phyloP scores from a whole-genome alignment of 805 yeast species.

The Trichomonascus vanleenenianus region DNA sequence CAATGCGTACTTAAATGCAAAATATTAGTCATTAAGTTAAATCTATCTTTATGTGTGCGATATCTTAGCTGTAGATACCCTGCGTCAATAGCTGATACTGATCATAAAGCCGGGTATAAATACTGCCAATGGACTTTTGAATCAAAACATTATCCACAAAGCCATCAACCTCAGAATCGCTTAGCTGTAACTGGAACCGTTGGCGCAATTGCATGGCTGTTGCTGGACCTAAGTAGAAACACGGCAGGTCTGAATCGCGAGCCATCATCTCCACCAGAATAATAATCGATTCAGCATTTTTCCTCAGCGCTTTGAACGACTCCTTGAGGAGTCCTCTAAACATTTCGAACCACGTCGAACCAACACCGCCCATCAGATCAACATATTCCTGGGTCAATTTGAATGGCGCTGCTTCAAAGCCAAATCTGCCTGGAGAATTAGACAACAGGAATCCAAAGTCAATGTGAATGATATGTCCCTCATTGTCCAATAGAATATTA shows the following conservation, averaged over 20 bases:
- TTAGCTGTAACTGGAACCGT: conserved; percentile 64
- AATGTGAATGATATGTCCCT: conserved; percentile 85
- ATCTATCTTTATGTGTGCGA: background rate
- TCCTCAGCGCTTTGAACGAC: conserved; percentile 68
- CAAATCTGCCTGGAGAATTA: conserved; percentile 94
- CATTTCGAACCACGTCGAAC: conserved; percentile 48
- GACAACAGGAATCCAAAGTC: conserved; percentile 92
- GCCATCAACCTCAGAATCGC: conserved; percentile 61
- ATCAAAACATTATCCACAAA: conserved; percentile 75
- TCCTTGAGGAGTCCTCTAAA: conserved; percentile 60
- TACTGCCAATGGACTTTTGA: conserved; percentile 75
- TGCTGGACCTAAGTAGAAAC: conserved; percentile 81
- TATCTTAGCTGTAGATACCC: conserved; percentile 58
- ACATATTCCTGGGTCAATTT: conserved; percentile 85
- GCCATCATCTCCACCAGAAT: conserved; percentile 91
- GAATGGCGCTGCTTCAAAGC: conserved; percentile 97
- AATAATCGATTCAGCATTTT: conserved; percentile 64
- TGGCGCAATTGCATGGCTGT: conserved; percentile 75
- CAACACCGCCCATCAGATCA: conserved; percentile 76
- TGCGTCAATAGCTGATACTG: conserved; percentile 93
- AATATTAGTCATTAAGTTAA: background rate
- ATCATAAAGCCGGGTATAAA: conserved; percentile 87
- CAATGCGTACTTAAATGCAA: background rate
- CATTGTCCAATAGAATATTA: conserved; percentile 90
- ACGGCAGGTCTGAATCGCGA: conserved; percentile 80